Evolutionary conservation across 371 early-diverging fungal species (phyloP).

Genomic region (Zopfochytrium polystomum): DNA sequence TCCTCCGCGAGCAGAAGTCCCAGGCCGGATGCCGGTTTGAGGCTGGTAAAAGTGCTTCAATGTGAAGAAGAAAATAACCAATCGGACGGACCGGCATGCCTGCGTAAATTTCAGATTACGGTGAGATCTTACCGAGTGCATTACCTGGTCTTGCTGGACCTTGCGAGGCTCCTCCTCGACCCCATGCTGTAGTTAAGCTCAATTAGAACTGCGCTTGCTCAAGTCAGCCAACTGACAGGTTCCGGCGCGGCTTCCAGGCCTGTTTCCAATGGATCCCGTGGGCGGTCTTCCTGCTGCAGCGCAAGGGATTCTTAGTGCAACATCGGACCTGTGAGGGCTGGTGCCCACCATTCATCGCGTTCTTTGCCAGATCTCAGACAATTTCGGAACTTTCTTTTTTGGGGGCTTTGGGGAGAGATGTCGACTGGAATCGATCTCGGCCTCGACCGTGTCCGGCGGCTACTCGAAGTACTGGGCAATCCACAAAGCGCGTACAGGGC

Average conservation of each 20-base stretch:
- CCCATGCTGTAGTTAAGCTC: background rate
- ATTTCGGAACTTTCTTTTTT: too few relatives aligned
- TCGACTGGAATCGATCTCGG: slow-evolving; percentile 38
- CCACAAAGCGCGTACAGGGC: slow-evolving; percentile 52
- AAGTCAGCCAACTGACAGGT: background rate
- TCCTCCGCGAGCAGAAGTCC: slow-evolving; percentile 21
- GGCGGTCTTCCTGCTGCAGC: slow-evolving; percentile 37
- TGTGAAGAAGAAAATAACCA: background rate
- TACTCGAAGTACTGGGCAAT: slow-evolving; percentile 57
- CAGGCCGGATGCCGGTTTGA: slow-evolving; percentile 31
- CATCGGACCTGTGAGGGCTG: too few relatives aligned
- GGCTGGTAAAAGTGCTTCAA: slow-evolving; percentile 1
- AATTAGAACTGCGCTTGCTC: background rate
- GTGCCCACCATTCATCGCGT: too few relatives aligned
- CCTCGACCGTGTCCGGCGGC: slow-evolving; percentile 49
- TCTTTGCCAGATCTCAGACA: too few relatives aligned
- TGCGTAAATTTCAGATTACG: too few relatives aligned
- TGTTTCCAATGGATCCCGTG: slow-evolving; percentile 51
- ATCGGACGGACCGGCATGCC: slow-evolving; percentile 6
- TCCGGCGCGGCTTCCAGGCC: slow-evolving; percentile 48
- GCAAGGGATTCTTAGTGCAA: too few relatives aligned
- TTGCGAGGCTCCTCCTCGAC: slow-evolving; percentile 6
- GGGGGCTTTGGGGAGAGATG: too few relatives aligned
- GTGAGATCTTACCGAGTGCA: background rate
- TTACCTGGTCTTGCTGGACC: slow-evolving; percentile 13